Evolutionary conservation across 1,284 basidiomycete genomes (phyloP), one percentile per base, ranked within the genome.

Genomic region (Singerocomus rubriflavus): DNA sequence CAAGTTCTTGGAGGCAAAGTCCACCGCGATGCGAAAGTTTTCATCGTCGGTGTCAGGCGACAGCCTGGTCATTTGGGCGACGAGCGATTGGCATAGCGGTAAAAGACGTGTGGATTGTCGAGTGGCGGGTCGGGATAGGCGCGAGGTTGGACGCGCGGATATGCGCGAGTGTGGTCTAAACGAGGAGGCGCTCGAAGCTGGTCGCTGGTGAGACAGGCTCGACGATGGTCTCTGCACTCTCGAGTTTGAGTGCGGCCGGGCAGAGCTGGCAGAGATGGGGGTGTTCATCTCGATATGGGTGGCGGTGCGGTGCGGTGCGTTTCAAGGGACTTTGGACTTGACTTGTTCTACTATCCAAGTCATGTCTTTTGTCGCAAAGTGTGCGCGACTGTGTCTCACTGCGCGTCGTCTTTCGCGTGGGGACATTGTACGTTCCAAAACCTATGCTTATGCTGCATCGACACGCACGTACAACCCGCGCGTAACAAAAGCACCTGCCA

Each of bases 81-180:
- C 80, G 21, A 89, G 70, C 0, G 71, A 62, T 51, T 84, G 79
- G 48, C 75, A 79, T 32, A 78, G 61, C 1, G 82, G 79, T 1
- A 79, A 56, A 8, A 88, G 65, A 27, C 79, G 77, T 5, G 78
- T 73, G 10, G 77, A 51, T 44, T 77, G 74, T 46, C 71, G 65
- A 7, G 73, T 71, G 6, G 77, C 69, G 46, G 80, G 77, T 32
- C 67, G 61, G 17, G 66, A 66, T 4, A 70, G 33, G 17, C 83
- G 76, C 53, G 78, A 74, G 63, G 73, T 69, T 9, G 81, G 75
- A 25, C 81, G 72, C n/a, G 61, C 61, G 13, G 81, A 80, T 35
- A 80, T 66, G 30, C 84, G 79, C 4, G 85, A 87, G 2, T 62
- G 69, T 48, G 64, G 80, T 66, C 64, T 77, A 48, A 64, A 57